Evolutionary conservation across 139 green algal genomes (phyloP), one percentile per base, ranked within the genome.

Genomic region (Micractinium sp.): DNA sequence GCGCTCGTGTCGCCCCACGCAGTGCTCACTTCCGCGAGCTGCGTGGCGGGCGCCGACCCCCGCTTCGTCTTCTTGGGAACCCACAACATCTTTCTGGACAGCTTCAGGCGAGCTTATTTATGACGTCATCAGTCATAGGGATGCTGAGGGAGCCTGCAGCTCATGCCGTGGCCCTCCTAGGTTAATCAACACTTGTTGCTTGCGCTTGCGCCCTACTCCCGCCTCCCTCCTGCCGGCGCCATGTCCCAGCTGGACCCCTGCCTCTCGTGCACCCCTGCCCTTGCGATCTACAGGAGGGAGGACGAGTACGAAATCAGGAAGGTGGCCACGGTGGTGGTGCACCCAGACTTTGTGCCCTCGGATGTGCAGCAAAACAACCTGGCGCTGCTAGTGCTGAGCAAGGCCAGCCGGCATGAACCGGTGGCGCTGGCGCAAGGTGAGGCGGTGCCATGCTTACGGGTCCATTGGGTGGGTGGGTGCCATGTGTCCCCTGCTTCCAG

Each of bases 1-100:
- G 39, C 83, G 4, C 83, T 87, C 38, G 67, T 87, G 18, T 29
- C 61, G 9, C 73, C 61, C 29, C 67, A 31, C 0, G 66, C 41
- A 0, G 83, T 87, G 66, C 67, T 87, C 20, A 87, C 83, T 9
- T 23, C 83, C 1, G 83, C 83, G 20, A 29, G 60, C 27, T 87
- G 83, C 66, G 83, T 35, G 31, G 67, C 77, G 0, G 25, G 47
- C 29, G 18, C 47, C 31, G 25, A 67, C 1, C 78, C 78, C 15
- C 25, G 33, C 13, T 31, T 87, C 31, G 83, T 69, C 13, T 81
- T 29, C 12, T 14, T 87, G 27, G 83, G 83, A 13, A 39, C 33
- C 0, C 53, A 41, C 67, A 87, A 87, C 83, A 66, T 79, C 0
- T 81, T 63, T 22, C 39, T 87, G 29, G 83, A 87, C 71, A 22